A percentile compares a stretch with the other conserved stretches of the same genome.
Conservation (phyloP, 1,284 basidiomycete genomes). For the Ustilago shanxiensis region DNA sequence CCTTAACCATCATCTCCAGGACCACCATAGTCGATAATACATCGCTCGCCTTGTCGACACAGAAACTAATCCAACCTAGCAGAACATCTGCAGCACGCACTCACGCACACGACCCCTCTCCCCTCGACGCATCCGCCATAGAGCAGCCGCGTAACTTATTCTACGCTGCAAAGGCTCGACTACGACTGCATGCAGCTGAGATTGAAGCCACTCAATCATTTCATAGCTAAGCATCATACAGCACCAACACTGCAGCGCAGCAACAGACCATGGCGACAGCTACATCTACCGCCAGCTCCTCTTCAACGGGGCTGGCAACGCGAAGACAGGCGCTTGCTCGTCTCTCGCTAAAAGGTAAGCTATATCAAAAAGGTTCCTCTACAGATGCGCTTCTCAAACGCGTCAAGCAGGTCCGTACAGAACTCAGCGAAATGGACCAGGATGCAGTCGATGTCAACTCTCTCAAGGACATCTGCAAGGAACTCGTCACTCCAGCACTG, state of each 20-base stretch:
- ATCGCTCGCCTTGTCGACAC: no score
- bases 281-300: conserved; percentile 26
- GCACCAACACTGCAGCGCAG: neutral
- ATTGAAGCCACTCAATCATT: neutral
- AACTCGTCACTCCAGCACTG: conserved; percentile 83
- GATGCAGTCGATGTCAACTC: conserved; percentile 83
- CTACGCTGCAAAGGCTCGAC: no score
- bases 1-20: neutral
- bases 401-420: conserved; percentile 67
- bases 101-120: no score
- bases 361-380: conserved; percentile 54
- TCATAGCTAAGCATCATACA: neutral
- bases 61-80: no score
- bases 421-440: conserved; percentile 88
- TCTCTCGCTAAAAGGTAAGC: conserved; percentile 54
- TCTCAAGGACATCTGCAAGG: conserved; percentile 79
- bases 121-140: neutral
- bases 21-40: neutral
- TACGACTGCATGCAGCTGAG: no score
- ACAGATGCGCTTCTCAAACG: conserved; percentile 59
- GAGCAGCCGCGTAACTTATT: no score
- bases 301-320: conserved; percentile 24
- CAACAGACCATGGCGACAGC: conserved; percentile 27
- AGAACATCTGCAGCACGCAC: no score
- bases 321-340: conserved; percentile 41